These are phyloP conservation scores for Dactylellina cionopaga DNA, from an alignment of 2,329 filamentous ascomycete species.

Conservation along the genomic window DNA sequence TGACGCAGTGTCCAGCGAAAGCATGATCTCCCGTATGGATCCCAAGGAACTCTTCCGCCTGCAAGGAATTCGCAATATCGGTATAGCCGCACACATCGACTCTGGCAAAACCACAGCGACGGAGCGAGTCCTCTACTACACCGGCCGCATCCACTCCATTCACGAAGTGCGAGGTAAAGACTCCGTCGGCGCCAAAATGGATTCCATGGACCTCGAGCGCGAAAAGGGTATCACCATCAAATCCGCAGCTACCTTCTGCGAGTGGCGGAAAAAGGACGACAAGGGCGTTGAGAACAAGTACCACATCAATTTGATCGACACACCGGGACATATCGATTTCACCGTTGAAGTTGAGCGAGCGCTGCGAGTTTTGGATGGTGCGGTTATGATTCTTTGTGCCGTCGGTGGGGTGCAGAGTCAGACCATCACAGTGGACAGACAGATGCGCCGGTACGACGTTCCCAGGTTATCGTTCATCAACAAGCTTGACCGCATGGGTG, in stretches of 20 bases:
- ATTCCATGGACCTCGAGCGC: conserved; percentile 98
- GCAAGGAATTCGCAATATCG: conserved; percentile 89
- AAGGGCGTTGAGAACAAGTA: conserved; percentile 87
- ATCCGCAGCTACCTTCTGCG: conserved; percentile 95
- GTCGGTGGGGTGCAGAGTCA: conserved; percentile 90
- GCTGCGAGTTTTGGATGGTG: conserved; percentile 91
- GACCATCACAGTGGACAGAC: conserved; percentile 96
- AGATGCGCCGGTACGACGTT: conserved; percentile 98
- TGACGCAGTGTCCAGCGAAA: conserved; percentile 67
- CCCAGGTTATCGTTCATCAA: conserved; percentile 96
- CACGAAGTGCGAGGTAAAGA: conserved; percentile 97
- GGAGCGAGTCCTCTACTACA: conserved; percentile 97
- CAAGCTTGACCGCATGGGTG: conserved; percentile 99
- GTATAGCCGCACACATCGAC: conserved; percentile 98
- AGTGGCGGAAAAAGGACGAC: conserved; percentile 85
- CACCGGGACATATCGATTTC: conserved; percentile 97
- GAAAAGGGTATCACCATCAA: conserved; percentile 99
- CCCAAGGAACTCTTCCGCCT: conserved; percentile 81
- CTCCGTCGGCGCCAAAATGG: conserved; percentile 97
- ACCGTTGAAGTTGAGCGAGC: conserved; percentile 98
- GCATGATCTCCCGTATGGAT: conserved; percentile 81
- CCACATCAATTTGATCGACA: conserved; percentile 98
- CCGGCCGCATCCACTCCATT: conserved; percentile 86
- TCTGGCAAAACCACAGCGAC: conserved; percentile 97
- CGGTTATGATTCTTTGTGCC: conserved; percentile 97